Evolutionary conservation across 1,139 yeast genomes (phyloP), one percentile per base, ranked within the genome.

Genomic region (Pichia sp.): DNA sequence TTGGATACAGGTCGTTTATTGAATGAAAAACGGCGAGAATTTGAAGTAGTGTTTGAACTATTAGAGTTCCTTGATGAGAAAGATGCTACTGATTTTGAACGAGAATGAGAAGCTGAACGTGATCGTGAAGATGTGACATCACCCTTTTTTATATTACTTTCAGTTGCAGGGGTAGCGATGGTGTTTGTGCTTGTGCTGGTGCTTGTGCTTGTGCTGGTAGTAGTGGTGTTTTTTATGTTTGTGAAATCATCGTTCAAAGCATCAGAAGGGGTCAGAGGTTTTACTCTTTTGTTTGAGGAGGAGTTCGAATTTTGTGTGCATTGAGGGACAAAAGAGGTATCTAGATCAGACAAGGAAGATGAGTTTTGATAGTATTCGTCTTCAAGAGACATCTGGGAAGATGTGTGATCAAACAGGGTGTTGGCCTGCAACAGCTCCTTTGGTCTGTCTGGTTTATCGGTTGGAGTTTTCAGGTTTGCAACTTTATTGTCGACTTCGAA

Each of bases 21-120:
- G 41, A 58, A 58, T n/a, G 62, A 58, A 40, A 58, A 55, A 12
- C 50, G 40, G 12, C 50, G 41, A 15, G 38, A 40, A 22, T 17
- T 40, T n/a, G 26, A 21, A 2, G 36, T 36, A 28, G 11, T 19
- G 6, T 25, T 34, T 17, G 36, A 38, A 22, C 35, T 36, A 17
- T 15, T 21, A 1, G 40, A 28, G 22, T 33, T 21, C 9, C 35
- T 18, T n/a, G 21, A 18, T 18, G 18, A 3, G n/a, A 17, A 8
- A 10, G 7, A 8, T 7, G 24, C 24, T 8, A 8, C 15, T 2
- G 32, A 30, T 7, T 11, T 17, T 3, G 32, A 30, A 30, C n/a
- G 8, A 4, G 15, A 3, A 11, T 17, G 15, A 2, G 20, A 30
- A 4, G 9, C 3, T 18, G 22, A 9, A 30, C 5, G 11, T 17